These are phyloP conservation scores for Trichoderma semiorbis DNA, from an alignment of 2,329 filamentous ascomycete genomes.

Conservation along the genomic window DNA sequence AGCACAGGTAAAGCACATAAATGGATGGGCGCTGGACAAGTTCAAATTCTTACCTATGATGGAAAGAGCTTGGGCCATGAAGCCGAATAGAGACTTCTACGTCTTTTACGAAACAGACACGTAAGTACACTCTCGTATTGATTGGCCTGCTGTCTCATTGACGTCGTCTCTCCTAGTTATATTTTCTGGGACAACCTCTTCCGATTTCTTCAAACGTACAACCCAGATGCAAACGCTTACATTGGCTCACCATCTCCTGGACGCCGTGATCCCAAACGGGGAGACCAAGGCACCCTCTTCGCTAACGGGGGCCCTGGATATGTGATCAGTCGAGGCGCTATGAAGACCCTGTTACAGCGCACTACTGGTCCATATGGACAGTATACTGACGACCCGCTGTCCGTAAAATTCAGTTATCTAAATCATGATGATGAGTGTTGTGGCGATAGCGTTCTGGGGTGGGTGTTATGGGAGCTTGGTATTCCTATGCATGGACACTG, in stretches of 20 bases:
- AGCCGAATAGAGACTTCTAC: slow-evolving; percentile 49
- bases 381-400: not conserved
- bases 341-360: slow-evolving; percentile 39
- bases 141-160: not conserved
- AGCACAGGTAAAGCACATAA: slow-evolving; percentile 31
- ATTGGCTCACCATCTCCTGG: slow-evolving; percentile 48
- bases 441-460: slow-evolving; percentile 50
- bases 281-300: slow-evolving; percentile 39
- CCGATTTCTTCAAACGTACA: slow-evolving; percentile 48
- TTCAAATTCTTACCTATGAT: slow-evolving; percentile 57
- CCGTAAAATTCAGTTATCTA: slow-evolving; percentile 1
- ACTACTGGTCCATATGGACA: slow-evolving; percentile 10
- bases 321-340: slow-evolving; percentile 43
- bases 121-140: slow-evolving; percentile 29
- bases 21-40: slow-evolving; percentile 53
- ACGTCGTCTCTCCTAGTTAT: not conserved
- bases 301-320: slow-evolving; percentile 49
- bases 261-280: slow-evolving; percentile 28
- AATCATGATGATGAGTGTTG: slow-evolving; percentile 44
- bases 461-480: slow-evolving; percentile 42
- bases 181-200: slow-evolving; percentile 40
- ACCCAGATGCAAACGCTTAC: slow-evolving; percentile 43
- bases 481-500: slow-evolving; percentile 45
- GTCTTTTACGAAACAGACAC: slow-evolving; percentile 57
- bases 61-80: slow-evolving; percentile 45